A percentile compares a stretch with the other conserved stretches of the same genome.
Conservation (phyloP, 768 basidiomycete genomes). For the Polyporus arcularius region DNA sequence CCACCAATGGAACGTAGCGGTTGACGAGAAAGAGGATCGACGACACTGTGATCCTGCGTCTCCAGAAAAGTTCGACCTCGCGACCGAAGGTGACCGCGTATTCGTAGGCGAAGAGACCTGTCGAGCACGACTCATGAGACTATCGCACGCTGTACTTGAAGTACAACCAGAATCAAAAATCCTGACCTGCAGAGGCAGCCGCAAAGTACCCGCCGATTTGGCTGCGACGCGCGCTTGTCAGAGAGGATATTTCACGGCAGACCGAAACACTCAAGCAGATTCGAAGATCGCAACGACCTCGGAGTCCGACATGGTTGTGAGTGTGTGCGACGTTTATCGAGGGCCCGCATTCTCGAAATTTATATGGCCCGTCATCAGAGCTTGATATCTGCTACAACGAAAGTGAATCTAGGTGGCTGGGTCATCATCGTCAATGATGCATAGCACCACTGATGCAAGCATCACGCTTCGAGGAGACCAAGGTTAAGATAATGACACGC, state of each 20-base stretch:
- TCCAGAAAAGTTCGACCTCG: not conserved
- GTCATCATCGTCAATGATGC: too few species aligned
- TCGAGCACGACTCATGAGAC: not conserved
- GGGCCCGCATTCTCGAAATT: too few species aligned
- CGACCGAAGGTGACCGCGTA: not conserved
- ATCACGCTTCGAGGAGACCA: too few species aligned
- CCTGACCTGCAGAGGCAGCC: not conserved
- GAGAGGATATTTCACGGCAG: too few species aligned
- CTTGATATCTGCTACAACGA: too few species aligned
- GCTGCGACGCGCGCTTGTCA: not conserved
- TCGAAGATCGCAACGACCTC: not conserved
- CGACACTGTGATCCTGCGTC: not conserved
- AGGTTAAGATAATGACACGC: too few species aligned
- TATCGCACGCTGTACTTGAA: not conserved
- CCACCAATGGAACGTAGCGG: not conserved
- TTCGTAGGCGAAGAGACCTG: not conserved
- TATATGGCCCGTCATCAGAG: too few species aligned
- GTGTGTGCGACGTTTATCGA: not conserved
- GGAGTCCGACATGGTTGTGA: not conserved
- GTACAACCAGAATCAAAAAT: too few species aligned
- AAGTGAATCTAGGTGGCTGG: too few species aligned
- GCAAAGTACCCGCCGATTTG: not conserved
- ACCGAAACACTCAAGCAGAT: not conserved
- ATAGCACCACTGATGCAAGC: too few species aligned
- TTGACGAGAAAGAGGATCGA: not conserved